Base-by-base conservation (phyloP, 768 basidiomycete genomes). In the Suillus weaverae region DNA sequence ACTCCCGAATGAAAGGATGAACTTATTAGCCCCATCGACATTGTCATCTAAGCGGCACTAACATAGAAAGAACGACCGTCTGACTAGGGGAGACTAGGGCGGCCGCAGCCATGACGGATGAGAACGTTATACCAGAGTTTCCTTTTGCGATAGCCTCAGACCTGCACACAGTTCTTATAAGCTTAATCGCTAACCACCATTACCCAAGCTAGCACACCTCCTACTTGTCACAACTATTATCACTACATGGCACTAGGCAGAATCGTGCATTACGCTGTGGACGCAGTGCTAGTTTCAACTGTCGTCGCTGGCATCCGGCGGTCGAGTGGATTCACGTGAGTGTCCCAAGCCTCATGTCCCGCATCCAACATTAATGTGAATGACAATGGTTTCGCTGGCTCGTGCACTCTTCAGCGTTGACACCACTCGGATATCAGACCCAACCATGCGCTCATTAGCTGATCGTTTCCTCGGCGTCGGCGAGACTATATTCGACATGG, bases 271-370 rank as follows among this genome's bases (percentile, higher is more conserved):
- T 95, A 92, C 70, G 85, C 91, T 32, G 78, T 92, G 54, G 97
- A 98, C 73, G 91, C 90, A 16, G 85, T 93, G 60, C 82, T 98
- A 39, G 69, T 98, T 43, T 95, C 95, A 18, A 94, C 97, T 14
- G 85, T 98, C 8, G 78, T 96, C 46, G 97, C 97, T 44, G 97
- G 97, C 36, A 89, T 99, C 65, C 89, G 89, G 74, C 88, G 93
- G 65, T 90, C 94, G 20, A 96, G 90, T 65, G 96, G 96, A 41
- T 95, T 94, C 79, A 78, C 85, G 96, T 97, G 73, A 77, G 95
- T 89, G 38, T 22, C 59, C 36, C 51, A 32, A 59, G 44, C 41
- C 60, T 55, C 68, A 46, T 61, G 66, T 55, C 56, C 53, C 35
- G 6, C 20, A 60, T 36, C 14, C 50, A 48, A 50, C 7, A 22